Evolutionary conservation across 345 rosid genomes (phyloP), one percentile per base, ranked within the genome.

Genomic region (Salix dunnii): DNA sequence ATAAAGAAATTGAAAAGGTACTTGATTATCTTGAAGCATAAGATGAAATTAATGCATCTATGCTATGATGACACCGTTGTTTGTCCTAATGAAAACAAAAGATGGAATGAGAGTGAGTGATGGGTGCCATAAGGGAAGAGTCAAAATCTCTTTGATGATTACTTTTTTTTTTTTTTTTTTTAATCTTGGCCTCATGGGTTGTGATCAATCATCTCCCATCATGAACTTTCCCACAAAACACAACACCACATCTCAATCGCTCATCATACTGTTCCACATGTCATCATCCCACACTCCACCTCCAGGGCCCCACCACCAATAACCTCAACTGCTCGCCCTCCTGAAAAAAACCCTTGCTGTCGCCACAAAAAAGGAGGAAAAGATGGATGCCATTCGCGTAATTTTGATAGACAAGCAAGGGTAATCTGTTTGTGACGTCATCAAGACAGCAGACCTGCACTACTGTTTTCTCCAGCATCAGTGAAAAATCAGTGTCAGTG

Each of bases 341-440:
- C 68, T 33, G 2, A 30, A 30, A 48, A 36, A 42, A 10, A 10
- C 46, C 46, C 46, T 11, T 42, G 0, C 12, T 42, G 0, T 11
- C 12, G 0, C 46, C 3, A 42, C 2, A 11, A 42, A 2, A 12
- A 42, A 20, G 7, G 7, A 51, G 7, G 7, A 2, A 18, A 4
- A 18, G 21, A 51, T 6, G 2, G 6, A 20, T 6, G 81, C 77
- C 83, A 76, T 65, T 76, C 62, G 48, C 63, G 86, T 87, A 81
- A 86, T 76, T 78, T 60, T 12, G 14, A 4, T 13, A 0, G n/a
- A 77, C 73, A 55, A 60, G 31, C 2, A 72, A 66, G 73, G 77
- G 76, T 75, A 63, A 68, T 77, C 7, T 49, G 7, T 30, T 11
- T 36, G 38, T 86, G 88, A 87, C 87, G 89, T 86, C 84, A 86